Conservation (phyloP, 306 rosid genomes). For the Phaseolus lunatus region DNA sequence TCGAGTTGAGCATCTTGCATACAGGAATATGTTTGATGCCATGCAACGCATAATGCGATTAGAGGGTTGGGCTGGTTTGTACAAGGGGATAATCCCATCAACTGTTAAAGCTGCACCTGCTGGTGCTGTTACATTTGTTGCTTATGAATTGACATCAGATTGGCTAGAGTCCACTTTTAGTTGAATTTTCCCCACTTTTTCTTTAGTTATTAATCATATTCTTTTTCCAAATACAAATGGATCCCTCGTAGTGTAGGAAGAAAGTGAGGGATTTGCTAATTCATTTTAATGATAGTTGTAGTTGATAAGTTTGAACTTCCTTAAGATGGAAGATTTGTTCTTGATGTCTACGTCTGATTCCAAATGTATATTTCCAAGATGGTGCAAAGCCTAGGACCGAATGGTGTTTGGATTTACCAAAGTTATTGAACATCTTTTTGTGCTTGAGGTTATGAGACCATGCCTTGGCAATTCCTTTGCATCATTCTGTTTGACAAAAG, state of each 20-base stretch:
- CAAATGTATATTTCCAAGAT: conserved; percentile 1
- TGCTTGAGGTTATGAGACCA: not conserved
- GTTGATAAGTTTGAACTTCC: conserved; percentile 40
- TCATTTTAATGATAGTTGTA: conserved; percentile 20
- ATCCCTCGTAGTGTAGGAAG: conserved; percentile 44
- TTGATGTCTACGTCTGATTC: not conserved
- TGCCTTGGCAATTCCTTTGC: not conserved
- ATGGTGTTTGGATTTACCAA: not conserved
- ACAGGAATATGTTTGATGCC: conserved; percentile 81
- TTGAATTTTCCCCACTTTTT: conserved; percentile 45
- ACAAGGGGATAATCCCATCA: conserved; percentile 90
- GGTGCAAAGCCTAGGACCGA: not conserved
- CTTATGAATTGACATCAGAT: conserved; percentile 75
- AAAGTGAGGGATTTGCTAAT: conserved; percentile 35
- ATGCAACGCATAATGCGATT: conserved; percentile 57
- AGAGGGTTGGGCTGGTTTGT: conserved; percentile 92
- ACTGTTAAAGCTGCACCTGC: conserved; percentile 97
- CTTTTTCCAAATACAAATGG: conserved; percentile 44
- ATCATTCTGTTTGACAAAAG: not conserved
- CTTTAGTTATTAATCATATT: conserved; percentile 37
- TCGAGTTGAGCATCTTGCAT: conserved; percentile 75
- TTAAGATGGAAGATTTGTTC: conserved; percentile 33
- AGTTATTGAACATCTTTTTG: not conserved
- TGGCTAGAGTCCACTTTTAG: conserved; percentile 70
- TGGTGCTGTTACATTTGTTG: conserved; percentile 90